Conservation (phyloP, 1,284 basidiomycete genomes). For the Trametes polyzona region DNA sequence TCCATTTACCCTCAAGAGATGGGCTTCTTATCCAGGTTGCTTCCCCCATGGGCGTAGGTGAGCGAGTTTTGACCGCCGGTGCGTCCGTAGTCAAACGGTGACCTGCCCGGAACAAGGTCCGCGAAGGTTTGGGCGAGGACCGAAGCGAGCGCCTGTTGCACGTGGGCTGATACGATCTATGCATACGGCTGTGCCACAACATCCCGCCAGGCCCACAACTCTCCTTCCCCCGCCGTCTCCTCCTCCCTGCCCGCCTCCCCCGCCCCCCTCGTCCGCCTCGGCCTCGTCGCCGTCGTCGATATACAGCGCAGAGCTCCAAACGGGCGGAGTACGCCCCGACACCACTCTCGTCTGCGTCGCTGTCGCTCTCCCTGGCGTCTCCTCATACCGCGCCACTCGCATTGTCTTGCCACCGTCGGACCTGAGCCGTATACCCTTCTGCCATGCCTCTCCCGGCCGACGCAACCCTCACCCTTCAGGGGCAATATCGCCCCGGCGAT, state of each 20-base stretch:
- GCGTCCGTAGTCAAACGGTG: too few species aligned
- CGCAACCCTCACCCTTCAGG: constrained; percentile 57
- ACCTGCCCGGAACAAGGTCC: constrained; percentile 9
- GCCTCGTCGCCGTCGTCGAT: background rate
- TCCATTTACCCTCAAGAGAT: too few species aligned
- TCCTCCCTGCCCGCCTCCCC: constrained; percentile 4
- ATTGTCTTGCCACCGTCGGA: constrained; percentile 2
- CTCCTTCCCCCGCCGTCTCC: background rate
- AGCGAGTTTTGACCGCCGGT: too few species aligned
- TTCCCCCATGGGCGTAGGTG: background rate
- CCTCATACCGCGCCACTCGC: constrained; percentile 5
- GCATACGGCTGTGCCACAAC: constrained; percentile 18
- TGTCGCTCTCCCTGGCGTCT: background rate
- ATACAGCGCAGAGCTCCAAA: background rate
- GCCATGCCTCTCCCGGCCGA: constrained; percentile 66
- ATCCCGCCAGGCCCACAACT: constrained; percentile 3
- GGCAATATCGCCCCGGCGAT: constrained; percentile 55
- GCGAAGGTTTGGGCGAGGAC: constrained; percentile 12
- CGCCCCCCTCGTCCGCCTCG: background rate
- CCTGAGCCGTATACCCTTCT: background rate
- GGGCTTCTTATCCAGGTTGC: background rate
- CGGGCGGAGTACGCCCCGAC: background rate
- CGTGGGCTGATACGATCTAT: constrained; percentile 24
- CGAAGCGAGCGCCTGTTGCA: constrained; percentile 8
- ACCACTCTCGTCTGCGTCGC: background rate